phyloP scores from a whole-genome alignment of 2,329 filamentous ascomycete species.

The Pleurostoma richardsiae region DNA sequence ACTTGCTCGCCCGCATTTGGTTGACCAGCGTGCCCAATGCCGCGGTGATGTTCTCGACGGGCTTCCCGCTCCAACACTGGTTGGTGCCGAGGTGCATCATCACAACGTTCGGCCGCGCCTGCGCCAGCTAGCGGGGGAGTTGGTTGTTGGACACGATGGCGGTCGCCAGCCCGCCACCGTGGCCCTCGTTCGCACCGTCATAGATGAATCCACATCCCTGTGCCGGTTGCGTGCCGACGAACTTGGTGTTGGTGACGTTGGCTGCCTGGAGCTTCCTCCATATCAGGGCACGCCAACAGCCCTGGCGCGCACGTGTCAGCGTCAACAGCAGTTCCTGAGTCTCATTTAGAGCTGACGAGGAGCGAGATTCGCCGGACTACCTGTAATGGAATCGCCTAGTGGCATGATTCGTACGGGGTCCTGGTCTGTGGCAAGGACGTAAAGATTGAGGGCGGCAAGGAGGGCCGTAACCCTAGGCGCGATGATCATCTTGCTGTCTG shows the following conservation, averaged over 20 bases:
- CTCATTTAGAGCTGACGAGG: background rate
- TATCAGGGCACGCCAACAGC: slow-evolving; percentile 27
- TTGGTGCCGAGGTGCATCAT: slow-evolving; percentile 40
- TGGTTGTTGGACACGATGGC: slow-evolving; percentile 29
- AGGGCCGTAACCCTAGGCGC: background rate
- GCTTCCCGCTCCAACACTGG: slow-evolving; percentile 29
- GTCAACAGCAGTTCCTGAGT: too few species aligned
- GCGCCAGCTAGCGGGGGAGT: slow-evolving; percentile 30
- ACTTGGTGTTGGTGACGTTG: slow-evolving; percentile 23
- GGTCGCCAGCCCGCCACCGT: slow-evolving; percentile 31
- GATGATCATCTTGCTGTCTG: slow-evolving; percentile 3
- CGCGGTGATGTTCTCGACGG: slow-evolving; percentile 23
- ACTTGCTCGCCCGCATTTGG: slow-evolving; percentile 34
- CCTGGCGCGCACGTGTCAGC: slow-evolving; percentile 5
- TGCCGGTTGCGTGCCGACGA: slow-evolving; percentile 25
- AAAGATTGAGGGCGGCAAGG: background rate
- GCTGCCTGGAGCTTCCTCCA: slow-evolving; percentile 22
- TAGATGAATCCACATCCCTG: slow-evolving; percentile 29
- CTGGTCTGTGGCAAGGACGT: background rate
- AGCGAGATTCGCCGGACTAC: slow-evolving; percentile 11
- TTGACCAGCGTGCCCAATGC: slow-evolving; percentile 30
- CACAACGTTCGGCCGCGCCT: slow-evolving; percentile 33
- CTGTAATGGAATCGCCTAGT: slow-evolving; percentile 19
- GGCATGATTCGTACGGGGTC: slow-evolving; percentile 14
- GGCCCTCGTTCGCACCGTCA: slow-evolving; percentile 38